Percentiles rank a stretch among this genome's conserved stretches.
These are phyloP conservation scores for Leptomonas pyrrhocoris DNA, from an alignment of 208 protist species.

Conservation along the genomic window DNA sequence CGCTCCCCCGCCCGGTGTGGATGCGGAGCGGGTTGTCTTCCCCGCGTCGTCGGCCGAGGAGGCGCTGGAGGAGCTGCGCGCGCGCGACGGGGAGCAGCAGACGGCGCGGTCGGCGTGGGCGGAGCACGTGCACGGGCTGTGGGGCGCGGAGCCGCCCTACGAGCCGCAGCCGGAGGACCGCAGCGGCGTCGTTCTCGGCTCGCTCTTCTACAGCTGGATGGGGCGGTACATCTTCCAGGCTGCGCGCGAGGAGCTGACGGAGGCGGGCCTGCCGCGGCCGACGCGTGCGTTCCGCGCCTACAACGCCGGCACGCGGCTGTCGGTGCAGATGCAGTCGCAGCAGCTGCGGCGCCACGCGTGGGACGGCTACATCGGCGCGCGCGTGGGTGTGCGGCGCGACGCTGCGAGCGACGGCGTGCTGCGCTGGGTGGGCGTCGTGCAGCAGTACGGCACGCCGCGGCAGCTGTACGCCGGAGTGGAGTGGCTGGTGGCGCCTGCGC, in stretches of 20 bases:
- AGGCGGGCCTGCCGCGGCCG: slow-evolving; percentile 12
- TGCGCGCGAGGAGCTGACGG: slow-evolving; percentile 3
- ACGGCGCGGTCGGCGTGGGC: too few relatives aligned
- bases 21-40: too few relatives aligned
- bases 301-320: slow-evolving; percentile 13
- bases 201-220: slow-evolving; percentile 43
- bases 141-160: slow-evolving; percentile 30
- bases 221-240: slow-evolving; percentile 30
- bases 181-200: slow-evolving; percentile 18
- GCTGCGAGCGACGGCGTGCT: slow-evolving; percentile 36
- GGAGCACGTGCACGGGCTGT: not conserved
- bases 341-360: slow-evolving; percentile 36
- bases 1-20: too few relatives aligned
- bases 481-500: slow-evolving; percentile 41
- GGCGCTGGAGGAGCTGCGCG: too few relatives aligned
- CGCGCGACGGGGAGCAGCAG: too few relatives aligned
- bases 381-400: slow-evolving; percentile 30
- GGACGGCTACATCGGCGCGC: slow-evolving; percentile 39
- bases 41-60: too few relatives aligned
- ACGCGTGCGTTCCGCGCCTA: slow-evolving; percentile 14
- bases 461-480: slow-evolving; percentile 61
- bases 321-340: slow-evolving; percentile 32
- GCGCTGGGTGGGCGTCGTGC: slow-evolving; percentile 55
- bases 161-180: slow-evolving; percentile 24
- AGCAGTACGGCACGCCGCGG: slow-evolving; percentile 38